A percentile compares a stretch with the other conserved stretches of the same genome.
phyloP scores from a whole-genome alignment of 108 stramenopile species.

The Nitzschia palea region DNA sequence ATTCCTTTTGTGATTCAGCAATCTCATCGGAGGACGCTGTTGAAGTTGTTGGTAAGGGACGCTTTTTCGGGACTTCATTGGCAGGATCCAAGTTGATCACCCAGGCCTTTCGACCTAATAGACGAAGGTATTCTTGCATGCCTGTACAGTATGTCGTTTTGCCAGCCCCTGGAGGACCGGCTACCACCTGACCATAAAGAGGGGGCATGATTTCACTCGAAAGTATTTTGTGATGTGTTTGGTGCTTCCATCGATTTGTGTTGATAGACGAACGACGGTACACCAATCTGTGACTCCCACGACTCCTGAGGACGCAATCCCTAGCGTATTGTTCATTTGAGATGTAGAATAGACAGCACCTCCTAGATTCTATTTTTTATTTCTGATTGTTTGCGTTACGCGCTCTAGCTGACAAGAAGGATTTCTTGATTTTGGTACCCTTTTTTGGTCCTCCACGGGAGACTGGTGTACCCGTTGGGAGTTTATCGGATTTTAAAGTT shows the following conservation, averaged over 20 bases:
- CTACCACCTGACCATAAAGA: conserved; percentile 92
- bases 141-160: conserved; percentile 98
- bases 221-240: too few species aligned
- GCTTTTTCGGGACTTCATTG: conserved; percentile 65
- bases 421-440: neutral
- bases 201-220: conserved; percentile 24
- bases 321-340: too few species aligned
- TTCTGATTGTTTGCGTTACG: conserved; percentile 53
- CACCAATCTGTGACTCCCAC: too few species aligned
- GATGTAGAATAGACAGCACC: too few species aligned
- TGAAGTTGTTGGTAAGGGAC: neutral
- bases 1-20: conserved; percentile 12
- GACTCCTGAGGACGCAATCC: too few species aligned
- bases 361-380: conserved; percentile 17
- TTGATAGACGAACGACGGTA: too few species aligned
- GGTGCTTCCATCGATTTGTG: too few species aligned
- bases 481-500: conserved; percentile 34
- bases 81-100: conserved; percentile 98
- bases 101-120: conserved; percentile 83
- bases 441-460: conserved; percentile 13
- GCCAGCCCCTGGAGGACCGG: conserved; percentile 96
- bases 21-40: too few species aligned
- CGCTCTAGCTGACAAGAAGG: conserved; percentile 50
- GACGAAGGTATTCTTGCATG: conserved; percentile 91
- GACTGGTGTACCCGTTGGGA: neutral